Evolutionary conservation across 2,329 filamentous ascomycete species (phyloP), one percentile per base, ranked within the genome.

Genomic region (Drechslerella dactyloides): DNA sequence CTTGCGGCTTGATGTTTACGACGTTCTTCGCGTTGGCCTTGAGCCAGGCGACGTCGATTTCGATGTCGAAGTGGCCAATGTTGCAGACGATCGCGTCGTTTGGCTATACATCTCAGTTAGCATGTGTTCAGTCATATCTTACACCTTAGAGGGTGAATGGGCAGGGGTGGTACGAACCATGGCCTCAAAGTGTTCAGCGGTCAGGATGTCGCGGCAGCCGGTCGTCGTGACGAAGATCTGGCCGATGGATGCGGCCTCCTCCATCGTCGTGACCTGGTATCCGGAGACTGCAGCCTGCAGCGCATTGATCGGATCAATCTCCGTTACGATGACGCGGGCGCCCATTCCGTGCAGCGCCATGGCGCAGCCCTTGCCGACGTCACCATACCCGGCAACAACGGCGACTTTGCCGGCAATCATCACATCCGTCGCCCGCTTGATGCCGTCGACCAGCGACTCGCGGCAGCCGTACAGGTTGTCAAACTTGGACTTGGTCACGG

Each of bases 181-280:
- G 78, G 82, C 86, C 85, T 96, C 89, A 82, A 99, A 97, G 88
- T 99, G 93, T 80, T 85, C 83, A 81, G 89, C 91, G 78, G 89
- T 88, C 76, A 99, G 87, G 80, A 99, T 97, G 83, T 99, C 94
- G 85, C 93, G 90, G 91, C 93, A 99, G 79, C 93, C 93, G 75
- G 93, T 99, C 82, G 94, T 97, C 82, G 93, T 99, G 81, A 99
- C 93, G 80, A 97, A 99, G 84, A 99, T 97, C 85, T 99, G 94
- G 80, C 91, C 93, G 75, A 89, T 79, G 75, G 87, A 79, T 79
- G 91, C 91, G 78, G 93, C 94, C 84, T 97, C 93, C 81, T 97
- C 93, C 92, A 99, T 97, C 82, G 93, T 94, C 82, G 87, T 90
- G 80, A 99, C 93, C 85, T 97, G 88, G 87, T 88, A 99, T 79